These are phyloP conservation scores for Pichia sp. DNA, from an alignment of 1,139 yeast species.

Conservation along the genomic window DNA sequence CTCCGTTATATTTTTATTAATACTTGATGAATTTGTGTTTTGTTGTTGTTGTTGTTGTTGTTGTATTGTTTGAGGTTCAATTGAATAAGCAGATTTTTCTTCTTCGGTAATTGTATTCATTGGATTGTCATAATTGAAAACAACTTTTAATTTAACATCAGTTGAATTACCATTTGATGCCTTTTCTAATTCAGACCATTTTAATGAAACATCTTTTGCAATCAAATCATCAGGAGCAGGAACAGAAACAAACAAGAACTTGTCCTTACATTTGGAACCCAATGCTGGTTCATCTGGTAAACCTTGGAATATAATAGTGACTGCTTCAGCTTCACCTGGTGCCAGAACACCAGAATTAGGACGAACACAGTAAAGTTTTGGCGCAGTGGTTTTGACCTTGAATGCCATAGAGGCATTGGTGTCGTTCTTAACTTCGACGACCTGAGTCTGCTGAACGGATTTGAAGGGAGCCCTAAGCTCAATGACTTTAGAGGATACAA, in stretches of 20 bases:
- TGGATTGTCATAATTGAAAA: constrained; percentile 37
- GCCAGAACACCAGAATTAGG: constrained; percentile 82
- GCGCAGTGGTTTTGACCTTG: constrained; percentile 98
- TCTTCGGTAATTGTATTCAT: constrained; percentile 27
- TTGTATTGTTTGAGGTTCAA: background rate
- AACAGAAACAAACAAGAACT: constrained; percentile 81
- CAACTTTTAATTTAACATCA: constrained; percentile 75
- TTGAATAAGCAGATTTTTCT: constrained; percentile 9
- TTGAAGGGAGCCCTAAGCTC: constrained; percentile 77
- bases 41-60: background rate
- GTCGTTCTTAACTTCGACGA: constrained; percentile 62
- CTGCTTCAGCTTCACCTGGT: constrained; percentile 68
- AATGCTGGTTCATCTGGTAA: constrained; percentile 66
- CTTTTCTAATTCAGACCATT: constrained; percentile 68
- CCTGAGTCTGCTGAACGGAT: constrained; percentile 56
- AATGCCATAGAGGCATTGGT: constrained; percentile 56
- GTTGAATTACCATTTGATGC: constrained; percentile 54
- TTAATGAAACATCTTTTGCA: constrained; percentile 55
- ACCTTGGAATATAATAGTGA: constrained; percentile 83
- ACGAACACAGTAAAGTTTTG: constrained; percentile 87
- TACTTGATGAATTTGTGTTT: background rate
- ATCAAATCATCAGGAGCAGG: constrained; percentile 59
- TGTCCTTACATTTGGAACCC: constrained; percentile 79
- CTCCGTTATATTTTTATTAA: constrained; percentile 5
- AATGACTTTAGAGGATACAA: constrained; percentile 51